Percentiles rank a stretch among this genome's conserved stretches.
These are phyloP conservation scores for Epichloe elymi DNA, from an alignment of 2,329 filamentous ascomycete species.

Conservation along the genomic window DNA sequence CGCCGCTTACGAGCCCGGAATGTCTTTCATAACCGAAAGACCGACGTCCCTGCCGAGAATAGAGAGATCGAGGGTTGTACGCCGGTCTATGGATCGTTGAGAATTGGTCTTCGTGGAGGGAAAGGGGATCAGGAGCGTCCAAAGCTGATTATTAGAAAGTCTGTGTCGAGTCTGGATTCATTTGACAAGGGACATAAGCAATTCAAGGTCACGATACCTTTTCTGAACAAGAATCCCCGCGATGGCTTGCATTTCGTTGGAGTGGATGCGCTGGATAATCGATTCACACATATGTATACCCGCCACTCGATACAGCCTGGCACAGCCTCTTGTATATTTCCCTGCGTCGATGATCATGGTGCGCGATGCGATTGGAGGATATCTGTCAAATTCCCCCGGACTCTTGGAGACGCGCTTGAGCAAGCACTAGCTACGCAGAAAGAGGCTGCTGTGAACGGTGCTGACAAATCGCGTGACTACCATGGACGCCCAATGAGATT, in stretches of 20 bases:
- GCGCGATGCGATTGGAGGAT: slow-evolving; percentile 79
- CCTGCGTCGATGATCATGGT: slow-evolving; percentile 83
- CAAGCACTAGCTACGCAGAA: slow-evolving; percentile 31
- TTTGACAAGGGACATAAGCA: slow-evolving; percentile 30
- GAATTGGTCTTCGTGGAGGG: slow-evolving; percentile 26
- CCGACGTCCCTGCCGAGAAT: slow-evolving; percentile 41
- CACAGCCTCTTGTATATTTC: slow-evolving; percentile 75
- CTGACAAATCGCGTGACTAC: slow-evolving; percentile 26
- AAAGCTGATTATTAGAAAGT: slow-evolving; percentile 31
- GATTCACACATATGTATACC: slow-evolving; percentile 88
- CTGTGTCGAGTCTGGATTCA: slow-evolving; percentile 19
- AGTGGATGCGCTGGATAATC: slow-evolving; percentile 60
- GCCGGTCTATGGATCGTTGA: slow-evolving; percentile 41
- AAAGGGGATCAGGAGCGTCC: slow-evolving; percentile 27
- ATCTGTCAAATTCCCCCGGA: slow-evolving; percentile 72
- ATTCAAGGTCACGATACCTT: slow-evolving; percentile 53
- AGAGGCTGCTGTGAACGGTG: slow-evolving; percentile 17
- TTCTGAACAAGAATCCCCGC: slow-evolving; percentile 58
- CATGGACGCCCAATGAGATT: slow-evolving; percentile 30
- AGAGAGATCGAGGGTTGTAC: slow-evolving; percentile 43
- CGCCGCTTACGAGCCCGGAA: slow-evolving; percentile 52
- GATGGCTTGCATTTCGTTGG: slow-evolving; percentile 91
- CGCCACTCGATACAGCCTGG: slow-evolving; percentile 68
- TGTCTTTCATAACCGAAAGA: slow-evolving; percentile 35
- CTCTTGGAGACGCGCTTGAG: slow-evolving; percentile 63